These are phyloP conservation scores for Candida sp. DNA, from an alignment of 1,139 yeast genomes.

Conservation along the genomic window DNA sequence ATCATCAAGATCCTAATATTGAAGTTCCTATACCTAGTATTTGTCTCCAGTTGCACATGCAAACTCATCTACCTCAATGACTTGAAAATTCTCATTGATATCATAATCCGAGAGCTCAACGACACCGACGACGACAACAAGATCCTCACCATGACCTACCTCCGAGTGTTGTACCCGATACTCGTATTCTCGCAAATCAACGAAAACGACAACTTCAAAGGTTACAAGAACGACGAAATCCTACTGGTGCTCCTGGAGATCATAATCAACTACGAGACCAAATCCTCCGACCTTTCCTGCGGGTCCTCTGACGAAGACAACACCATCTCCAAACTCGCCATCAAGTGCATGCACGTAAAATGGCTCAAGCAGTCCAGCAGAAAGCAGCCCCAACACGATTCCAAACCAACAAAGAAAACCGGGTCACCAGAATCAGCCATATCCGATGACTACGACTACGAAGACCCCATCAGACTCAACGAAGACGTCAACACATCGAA, in stretches of 20 bases:
- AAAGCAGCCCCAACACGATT: background rate
- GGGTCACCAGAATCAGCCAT: constrained; percentile 16
- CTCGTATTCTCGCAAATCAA: constrained; percentile 66
- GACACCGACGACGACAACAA: constrained; percentile 61
- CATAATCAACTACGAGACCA: constrained; percentile 25
- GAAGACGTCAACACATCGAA: constrained; percentile 6
- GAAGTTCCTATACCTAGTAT: constrained; percentile 75
- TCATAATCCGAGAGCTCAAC: constrained; percentile 77
- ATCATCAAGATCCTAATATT: constrained; percentile 79
- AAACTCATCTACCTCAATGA: constrained; percentile 85
- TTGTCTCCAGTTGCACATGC: constrained; percentile 67
- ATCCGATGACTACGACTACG: background rate
- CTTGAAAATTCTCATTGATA: constrained; percentile 83
- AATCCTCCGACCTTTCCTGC: background rate
- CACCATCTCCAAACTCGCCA: constrained; percentile 61
- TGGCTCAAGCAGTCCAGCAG: constrained; percentile 49
- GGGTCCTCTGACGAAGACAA: constrained; percentile 26
- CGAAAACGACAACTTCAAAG: constrained; percentile 36
- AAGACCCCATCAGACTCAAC: background rate
- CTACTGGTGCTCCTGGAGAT: constrained; percentile 54
- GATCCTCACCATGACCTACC: constrained; percentile 68
- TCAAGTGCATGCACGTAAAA: constrained; percentile 60
- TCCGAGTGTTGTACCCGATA: constrained; percentile 77
- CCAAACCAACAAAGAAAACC: background rate
- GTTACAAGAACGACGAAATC: constrained; percentile 64